Evolutionary conservation across 768 basidiomycete genomes (phyloP), one percentile per base, ranked within the genome.

Genomic region (Suillus luteus): DNA sequence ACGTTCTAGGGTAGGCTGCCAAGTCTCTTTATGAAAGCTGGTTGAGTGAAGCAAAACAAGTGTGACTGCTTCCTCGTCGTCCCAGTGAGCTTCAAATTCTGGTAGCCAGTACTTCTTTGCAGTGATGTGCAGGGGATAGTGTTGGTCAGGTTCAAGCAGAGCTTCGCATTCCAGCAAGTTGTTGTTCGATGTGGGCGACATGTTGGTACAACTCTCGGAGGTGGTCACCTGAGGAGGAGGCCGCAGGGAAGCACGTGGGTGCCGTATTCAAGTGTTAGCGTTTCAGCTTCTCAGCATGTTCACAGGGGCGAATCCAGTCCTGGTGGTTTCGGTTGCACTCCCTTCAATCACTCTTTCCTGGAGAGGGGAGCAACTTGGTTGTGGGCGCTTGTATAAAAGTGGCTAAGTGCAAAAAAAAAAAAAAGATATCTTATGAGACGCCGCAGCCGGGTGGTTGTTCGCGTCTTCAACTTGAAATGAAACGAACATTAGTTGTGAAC

Each of bases 1-100:
- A 15, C 75, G 76, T 27, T 79, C 78, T 15, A 90, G 66, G 4
- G 83, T 81, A 1, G 89, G 86, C 66, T 88, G 86, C 87, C 86
- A 90, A 2, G 83, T 86, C 75, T 91, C 89, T 71, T 90, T 90
- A 76, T 89, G 88, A 68, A 88, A 90, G 71, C 88, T 87, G 2
- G 89, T 90, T 5, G 87, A 85, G 71, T 90, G 89, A 2, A 89
- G 75, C n/a, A 88, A 69, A 38, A 90, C 75, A 40, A 89, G 77
- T 0, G 88, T 89, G 63, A 83, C 70, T 5, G 82, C 86, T 41
- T 80, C 74, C 7, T 76, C 77, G 67, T 83, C 76, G 9, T 68
- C 60, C 52, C 68, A 67, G 61, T 81, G 68, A 1, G 66, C 70
- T 31, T 79, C 79, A 60, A 80, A 75, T 35, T 77, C 76, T 2